Evolutionary conservation across 257 asterid genomes (phyloP), one percentile per base, ranked within the genome.

Genomic region (Nicotiana obtusifolia): DNA sequence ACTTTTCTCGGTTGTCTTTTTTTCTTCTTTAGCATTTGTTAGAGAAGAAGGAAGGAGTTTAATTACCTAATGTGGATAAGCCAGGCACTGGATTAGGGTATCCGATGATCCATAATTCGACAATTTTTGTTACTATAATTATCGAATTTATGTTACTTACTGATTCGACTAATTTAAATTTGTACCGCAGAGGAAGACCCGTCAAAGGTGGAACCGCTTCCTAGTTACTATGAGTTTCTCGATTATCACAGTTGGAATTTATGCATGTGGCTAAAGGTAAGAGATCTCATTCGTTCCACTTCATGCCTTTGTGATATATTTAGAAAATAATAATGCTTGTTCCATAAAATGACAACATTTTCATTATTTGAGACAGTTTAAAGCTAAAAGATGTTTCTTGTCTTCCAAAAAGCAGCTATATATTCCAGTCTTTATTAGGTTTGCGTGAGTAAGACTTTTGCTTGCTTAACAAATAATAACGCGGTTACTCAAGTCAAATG

Each of bases 401-500:
- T 41, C 49, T 41, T 41, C 49, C 10, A 41, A 41, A 41, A 41
- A 41, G 49, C 13, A 41, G 49, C 49, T 41, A 41, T 2, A 41
- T 41, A 41, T 41, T 41, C 49, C 49, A 41, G 49, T 41, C 49
- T 9, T 15, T 54, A 54, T 54, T 54, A 14, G 78, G 60, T 44
- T 71, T 71, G 78, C 37, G 78, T 71, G 37, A 44, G 30, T 28
- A 71, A 5, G 78, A 44, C 60, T 71, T 71, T 71, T 44, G 7
- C 15, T 71, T 71, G 78, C 33, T 22, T 71, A 71, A n/a, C 35
- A 71, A 71, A 71, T 71, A 31, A 69, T 69, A 22, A 71, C 78
- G 78, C 60, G 78, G 78, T 71, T 71, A 44, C 78, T 71, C 16
- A 14, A 71, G 78, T 71, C 78, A 71, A 71, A 13, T 71, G 5